phyloP scores from a whole-genome alignment of 257 asterid species.

The Linderniella brevidens region DNA sequence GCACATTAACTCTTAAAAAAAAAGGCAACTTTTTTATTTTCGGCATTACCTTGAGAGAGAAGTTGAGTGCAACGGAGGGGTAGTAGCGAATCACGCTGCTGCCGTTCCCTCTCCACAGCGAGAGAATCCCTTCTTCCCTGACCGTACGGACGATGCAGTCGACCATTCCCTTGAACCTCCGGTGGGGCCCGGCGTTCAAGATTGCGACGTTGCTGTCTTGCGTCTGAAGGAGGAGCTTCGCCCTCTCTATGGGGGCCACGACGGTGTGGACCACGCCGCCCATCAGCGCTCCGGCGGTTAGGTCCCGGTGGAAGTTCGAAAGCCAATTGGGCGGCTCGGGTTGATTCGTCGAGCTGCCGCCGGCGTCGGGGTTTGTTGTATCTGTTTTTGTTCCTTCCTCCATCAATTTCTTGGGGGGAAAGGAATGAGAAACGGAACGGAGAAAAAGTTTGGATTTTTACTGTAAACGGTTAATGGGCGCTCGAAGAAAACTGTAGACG shows the following conservation, averaged over 20 bases:
- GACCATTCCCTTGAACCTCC: slow-evolving; percentile 82
- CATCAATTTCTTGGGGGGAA: too few species aligned
- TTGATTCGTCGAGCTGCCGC: slow-evolving; percentile 12
- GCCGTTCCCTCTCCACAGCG: slow-evolving; percentile 97
- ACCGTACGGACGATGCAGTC: slow-evolving; percentile 73
- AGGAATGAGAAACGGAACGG: too few species aligned
- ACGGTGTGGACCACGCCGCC: slow-evolving; percentile 97
- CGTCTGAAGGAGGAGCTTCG: slow-evolving; percentile 89
- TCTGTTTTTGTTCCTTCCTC: too few species aligned
- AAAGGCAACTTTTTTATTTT: neutral
- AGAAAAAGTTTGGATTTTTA: too few species aligned
- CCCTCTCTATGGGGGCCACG: slow-evolving; percentile 94
- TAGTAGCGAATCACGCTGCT: slow-evolving; percentile 91
- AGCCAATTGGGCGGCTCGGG: slow-evolving; percentile 25
- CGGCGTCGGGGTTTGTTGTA: slow-evolving; percentile 3
- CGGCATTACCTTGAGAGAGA: slow-evolving; percentile 73
- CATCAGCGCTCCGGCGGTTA: slow-evolving; percentile 83
- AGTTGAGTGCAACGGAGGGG: slow-evolving; percentile 93
- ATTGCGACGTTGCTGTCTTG: slow-evolving; percentile 90
- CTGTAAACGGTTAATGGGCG: too few species aligned
- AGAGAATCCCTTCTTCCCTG: slow-evolving; percentile 72
- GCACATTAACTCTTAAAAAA: neutral
- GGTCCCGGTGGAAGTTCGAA: slow-evolving; percentile 62
- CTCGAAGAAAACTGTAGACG: too few species aligned
- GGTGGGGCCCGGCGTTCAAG: slow-evolving; percentile 47